Evolutionary conservation across 192 early-diverging fungal genomes (phyloP).

Genomic region (Umbelopsis sp.): DNA sequence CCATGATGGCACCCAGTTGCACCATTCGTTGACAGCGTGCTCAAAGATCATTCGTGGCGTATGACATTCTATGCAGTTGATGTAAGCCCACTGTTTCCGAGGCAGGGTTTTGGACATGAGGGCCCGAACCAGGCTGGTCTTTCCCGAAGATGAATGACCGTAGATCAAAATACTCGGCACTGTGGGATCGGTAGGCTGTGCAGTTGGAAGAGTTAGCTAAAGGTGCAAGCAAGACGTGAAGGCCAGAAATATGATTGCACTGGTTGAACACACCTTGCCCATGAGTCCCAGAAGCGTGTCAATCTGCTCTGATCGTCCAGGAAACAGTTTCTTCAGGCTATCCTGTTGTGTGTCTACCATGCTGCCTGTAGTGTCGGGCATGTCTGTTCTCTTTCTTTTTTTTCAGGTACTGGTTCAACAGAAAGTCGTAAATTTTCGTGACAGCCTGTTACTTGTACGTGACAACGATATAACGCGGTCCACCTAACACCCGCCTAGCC

Average conservation of each 20-base stretch:
- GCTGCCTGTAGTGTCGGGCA: constrained; percentile 5
- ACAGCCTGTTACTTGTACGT: too few relatives aligned
- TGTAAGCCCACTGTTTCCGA: constrained; percentile 49
- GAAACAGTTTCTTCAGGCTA: constrained; percentile 38
- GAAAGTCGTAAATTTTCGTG: too few relatives aligned
- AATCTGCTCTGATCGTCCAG: constrained; percentile 48
- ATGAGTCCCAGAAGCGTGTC: constrained; percentile 47
- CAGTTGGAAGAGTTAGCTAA: not conserved
- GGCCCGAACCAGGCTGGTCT: constrained; percentile 45
- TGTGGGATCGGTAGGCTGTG: constrained; percentile 35
- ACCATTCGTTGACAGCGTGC: constrained; percentile 68
- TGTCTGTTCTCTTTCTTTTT: not conserved
- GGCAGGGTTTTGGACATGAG: constrained; percentile 24
- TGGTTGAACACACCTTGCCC: constrained; percentile 36
- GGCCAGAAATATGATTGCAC: not conserved
- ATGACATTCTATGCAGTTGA: constrained; percentile 80
- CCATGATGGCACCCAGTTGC: constrained; percentile 47
- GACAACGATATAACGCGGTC: too few relatives aligned
- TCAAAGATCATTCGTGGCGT: constrained; percentile 81
- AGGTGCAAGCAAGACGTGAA: not conserved
- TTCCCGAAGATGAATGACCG: constrained; percentile 54
- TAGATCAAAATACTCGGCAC: constrained; percentile 51
- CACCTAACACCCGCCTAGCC: too few relatives aligned
- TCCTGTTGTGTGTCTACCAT: not conserved
- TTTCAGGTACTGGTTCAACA: too few relatives aligned